Evolutionary conservation across 2,329 filamentous ascomycete genomes (phyloP), one percentile per base, ranked within the genome.

Genomic region (Aspergillus floridensis): DNA sequence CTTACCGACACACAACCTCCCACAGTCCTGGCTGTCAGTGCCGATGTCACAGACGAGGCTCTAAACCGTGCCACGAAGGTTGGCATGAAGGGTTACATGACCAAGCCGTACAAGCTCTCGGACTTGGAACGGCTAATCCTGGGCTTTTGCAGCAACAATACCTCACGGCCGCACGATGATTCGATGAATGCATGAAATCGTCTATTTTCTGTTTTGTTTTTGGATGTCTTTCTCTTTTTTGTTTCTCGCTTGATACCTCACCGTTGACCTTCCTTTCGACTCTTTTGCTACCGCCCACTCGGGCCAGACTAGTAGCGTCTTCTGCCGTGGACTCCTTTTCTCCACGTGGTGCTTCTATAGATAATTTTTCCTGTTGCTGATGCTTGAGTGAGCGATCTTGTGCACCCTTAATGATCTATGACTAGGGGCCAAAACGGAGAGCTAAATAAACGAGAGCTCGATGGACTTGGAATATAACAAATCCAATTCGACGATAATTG

Each of bases 81-180:
- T 5, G 87, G 86, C 41, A 89, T 89, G 81, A 85, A 84, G 69
- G 86, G 86, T 2, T 88, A 88, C 66, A 84, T 89, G 80, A 87
- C 85, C 44, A 89, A 89, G 69, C 87, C 86, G 7, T 88, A 86
- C 71, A 86, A 86, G 69, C 76, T 88, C 57, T 73, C 80, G 57
- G 86, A 88, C 71, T 75, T 88, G 65, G 84, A 88, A 72, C 79
- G 82, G 60, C 72, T 88, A 67, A 87, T 88, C 52, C 66, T 78
- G 38, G 78, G 79, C 58, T 81, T 80, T 60, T 80, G 79, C 63
- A 72, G 68, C 46, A 62, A 63, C 16, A 44, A 44, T n/a, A 44
- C 56, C 10, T 21, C 35, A 44, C 51, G 51, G 54, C 56, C 26
- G 53, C 57, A 41, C 56, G 57, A 63, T 54, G 61, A 63, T 56